Conservation (phyloP, 257 asterid genomes). For the Datura wrightii region DNA sequence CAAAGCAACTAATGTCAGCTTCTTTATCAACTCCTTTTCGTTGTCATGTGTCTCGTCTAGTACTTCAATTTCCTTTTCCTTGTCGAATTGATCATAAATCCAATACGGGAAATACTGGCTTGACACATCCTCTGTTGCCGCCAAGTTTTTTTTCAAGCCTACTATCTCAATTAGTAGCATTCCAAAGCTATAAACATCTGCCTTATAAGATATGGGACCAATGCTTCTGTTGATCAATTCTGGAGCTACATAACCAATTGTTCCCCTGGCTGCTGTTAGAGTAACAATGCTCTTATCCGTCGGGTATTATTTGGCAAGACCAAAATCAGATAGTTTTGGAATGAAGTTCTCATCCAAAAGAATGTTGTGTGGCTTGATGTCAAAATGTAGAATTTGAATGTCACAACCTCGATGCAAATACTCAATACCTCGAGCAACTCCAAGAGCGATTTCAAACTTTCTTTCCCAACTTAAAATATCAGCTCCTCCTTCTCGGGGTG, state of each 20-base stretch:
- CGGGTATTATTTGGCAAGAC: too few relatives aligned
- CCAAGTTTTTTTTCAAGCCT: constrained; percentile 32
- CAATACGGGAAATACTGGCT: constrained; percentile 35
- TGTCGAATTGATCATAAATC: constrained; percentile 31
- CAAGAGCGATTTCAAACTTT: constrained; percentile 32
- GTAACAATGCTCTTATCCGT: too few relatives aligned
- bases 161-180: constrained; percentile 36
- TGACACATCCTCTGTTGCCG: constrained; percentile 5
- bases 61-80: constrained; percentile 15
- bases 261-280: too few relatives aligned
- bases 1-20: background rate
- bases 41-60: constrained; percentile 28
- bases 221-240: too few relatives aligned
- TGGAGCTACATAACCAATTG: too few relatives aligned
- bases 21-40: constrained; percentile 26
- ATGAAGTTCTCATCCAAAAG: too few relatives aligned
- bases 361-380: too few relatives aligned
- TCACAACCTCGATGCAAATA: constrained; percentile 27
- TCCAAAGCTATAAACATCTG: constrained; percentile 45
- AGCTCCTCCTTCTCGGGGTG: background rate
- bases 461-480: constrained; percentile 13
- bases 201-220: background rate
- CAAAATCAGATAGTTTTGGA: too few relatives aligned
- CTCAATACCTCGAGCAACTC: constrained; percentile 35
- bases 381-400: too few relatives aligned